These are phyloP conservation scores for Sugiyamaella americana DNA, from an alignment of 805 yeast species.

Conservation along the genomic window DNA sequence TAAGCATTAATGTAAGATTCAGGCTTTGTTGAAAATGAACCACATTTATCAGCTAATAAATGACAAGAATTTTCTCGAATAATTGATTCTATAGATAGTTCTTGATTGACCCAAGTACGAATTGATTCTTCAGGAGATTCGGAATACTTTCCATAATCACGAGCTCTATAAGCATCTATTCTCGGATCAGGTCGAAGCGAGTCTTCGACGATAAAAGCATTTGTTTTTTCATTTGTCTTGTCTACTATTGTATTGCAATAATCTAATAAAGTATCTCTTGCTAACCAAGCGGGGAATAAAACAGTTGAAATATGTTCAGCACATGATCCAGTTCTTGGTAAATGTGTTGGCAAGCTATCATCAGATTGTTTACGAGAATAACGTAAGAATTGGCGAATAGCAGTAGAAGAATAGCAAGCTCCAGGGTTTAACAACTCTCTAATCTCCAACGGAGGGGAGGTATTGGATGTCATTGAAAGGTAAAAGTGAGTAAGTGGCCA, in stretches of 20 bases:
- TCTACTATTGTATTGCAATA: constrained; percentile 17
- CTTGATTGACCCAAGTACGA: constrained; percentile 17
- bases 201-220: not conserved
- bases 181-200: constrained; percentile 15
- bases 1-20: constrained; percentile 16
- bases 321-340: constrained; percentile 26
- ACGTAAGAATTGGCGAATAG: constrained; percentile 25
- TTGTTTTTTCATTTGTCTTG: not conserved
- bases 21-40: constrained; percentile 16
- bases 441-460: constrained; percentile 25
- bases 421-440: constrained; percentile 16
- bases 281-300: constrained; percentile 22
- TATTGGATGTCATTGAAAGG: too few relatives aligned
- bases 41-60: constrained; percentile 20
- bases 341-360: constrained; percentile 25
- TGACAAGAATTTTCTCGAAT: constrained; percentile 16
- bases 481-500: too few relatives aligned
- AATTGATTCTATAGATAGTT: constrained; percentile 17
- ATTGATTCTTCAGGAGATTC: constrained; percentile 13
- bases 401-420: constrained; percentile 22
- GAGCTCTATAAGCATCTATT: constrained; percentile 23
- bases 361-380: constrained; percentile 28
- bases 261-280: constrained; percentile 16
- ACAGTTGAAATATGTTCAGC: constrained; percentile 13
- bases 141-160: constrained; percentile 13